Percentiles rank a stretch among this genome's conserved stretches.
Evolutionary conservation across 345 rosid species (phyloP).

Genomic region (Rhodomyrtus tomentosa): DNA sequence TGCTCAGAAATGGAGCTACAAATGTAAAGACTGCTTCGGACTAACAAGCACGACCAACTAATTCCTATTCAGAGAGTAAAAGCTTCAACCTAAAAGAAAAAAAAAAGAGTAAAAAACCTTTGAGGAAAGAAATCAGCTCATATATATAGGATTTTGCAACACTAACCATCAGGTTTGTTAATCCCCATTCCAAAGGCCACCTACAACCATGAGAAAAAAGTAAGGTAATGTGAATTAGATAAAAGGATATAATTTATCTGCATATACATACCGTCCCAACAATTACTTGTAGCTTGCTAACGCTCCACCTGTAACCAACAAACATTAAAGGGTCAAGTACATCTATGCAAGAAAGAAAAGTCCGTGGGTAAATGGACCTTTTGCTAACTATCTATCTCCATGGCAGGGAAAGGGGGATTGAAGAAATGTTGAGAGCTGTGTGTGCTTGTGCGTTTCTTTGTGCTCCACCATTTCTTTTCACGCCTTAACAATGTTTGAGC

Average conservation of each 20-base stretch:
- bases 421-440: background rate
- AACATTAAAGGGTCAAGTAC: background rate
- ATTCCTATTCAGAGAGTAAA: background rate
- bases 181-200: conserved; percentile 99
- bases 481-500: background rate
- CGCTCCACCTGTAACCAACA: conserved; percentile 73
- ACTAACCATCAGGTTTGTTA: conserved; percentile 98
- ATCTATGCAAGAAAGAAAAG: background rate
- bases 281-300: conserved; percentile 84
- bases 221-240: background rate
- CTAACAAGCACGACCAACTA: background rate
- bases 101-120: background rate
- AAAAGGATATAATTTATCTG: background rate
- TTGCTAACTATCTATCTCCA: background rate
- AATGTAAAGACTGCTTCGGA: background rate
- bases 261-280: conserved; percentile 79
- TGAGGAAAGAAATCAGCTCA: background rate
- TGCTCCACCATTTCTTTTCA: background rate
- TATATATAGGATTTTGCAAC: background rate
- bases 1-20: background rate
- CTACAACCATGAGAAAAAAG: conserved; percentile 21
- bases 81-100: too few relatives aligned
- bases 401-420: background rate
- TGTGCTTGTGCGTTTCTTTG: background rate
- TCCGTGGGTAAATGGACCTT: background rate